Evolutionary conservation across 225 moss, liverwort and hornwort genomes (phyloP), one percentile per base, ranked within the genome.

Genomic region (Sphagnum tenellum): DNA sequence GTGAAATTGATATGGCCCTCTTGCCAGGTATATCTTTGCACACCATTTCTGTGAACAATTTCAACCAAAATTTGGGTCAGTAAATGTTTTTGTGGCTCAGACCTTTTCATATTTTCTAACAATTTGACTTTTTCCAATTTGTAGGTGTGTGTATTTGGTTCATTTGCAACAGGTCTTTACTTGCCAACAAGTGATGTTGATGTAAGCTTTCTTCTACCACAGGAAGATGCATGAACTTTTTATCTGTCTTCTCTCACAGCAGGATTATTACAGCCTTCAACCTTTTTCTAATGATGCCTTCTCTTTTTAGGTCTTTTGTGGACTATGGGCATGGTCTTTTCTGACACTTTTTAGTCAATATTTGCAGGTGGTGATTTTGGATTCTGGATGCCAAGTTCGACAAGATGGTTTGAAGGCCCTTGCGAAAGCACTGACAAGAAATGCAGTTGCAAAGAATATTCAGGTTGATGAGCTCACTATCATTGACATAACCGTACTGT

Each of bases 111-210:
- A 0, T 0, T 29, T 29, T 29, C 29, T 29, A 29, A 29, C 29
- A 29, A 29, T 58, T 62, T 62, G 60, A 48, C n/a, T 45, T 59
- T 63, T 45, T 66, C 44, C 75, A 71, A 50, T 54, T 57, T 57
- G 58, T 89, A 99, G 98, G 98, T 99, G 71, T 87, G 83, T 77
- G 87, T 99, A 10, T 99, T 99, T 67, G 98, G 98, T 53, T 93
- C 98, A 45, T 99, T 99, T 86, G 98, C 98, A 64, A 99, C 98
- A 51, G 98, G 98, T 63, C 87, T 99, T 47, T 99, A 90, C 76
- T 73, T 99, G 69, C 93, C 98, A 59, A 90, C 93, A 10, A 99
- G 93, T 69, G 98, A 99, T 67, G 80, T 89, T 69, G 98, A 99
- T 73, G 98, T 99, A 83, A 72, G 76, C 13, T 6, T 60, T 48